phyloP scores from a whole-genome alignment of 2,329 filamentous ascomycete species.

The Lizonia empirigonia region DNA sequence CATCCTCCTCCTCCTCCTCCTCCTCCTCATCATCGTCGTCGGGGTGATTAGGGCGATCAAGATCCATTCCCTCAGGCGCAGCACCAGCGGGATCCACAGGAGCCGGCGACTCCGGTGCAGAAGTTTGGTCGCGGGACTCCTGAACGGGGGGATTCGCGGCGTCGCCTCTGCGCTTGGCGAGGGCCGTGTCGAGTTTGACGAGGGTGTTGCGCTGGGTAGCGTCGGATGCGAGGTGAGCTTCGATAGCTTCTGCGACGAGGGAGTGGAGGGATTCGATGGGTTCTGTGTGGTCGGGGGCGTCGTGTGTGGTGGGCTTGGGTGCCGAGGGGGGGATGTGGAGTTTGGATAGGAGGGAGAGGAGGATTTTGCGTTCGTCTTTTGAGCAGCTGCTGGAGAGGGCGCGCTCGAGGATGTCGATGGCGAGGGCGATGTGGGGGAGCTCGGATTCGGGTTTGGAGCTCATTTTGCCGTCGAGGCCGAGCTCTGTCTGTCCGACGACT shows the following conservation, averaged over 20 bases:
- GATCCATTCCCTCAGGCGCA: too few relatives aligned
- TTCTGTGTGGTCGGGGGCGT: constrained; percentile 27
- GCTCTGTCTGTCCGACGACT: constrained; percentile 63
- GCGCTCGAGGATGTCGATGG: constrained; percentile 76
- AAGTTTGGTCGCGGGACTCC: constrained; percentile 14
- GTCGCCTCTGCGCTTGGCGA: constrained; percentile 60
- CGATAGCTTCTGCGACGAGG: constrained; percentile 55
- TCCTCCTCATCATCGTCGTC: too few relatives aligned
- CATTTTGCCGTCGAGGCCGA: constrained; percentile 56
- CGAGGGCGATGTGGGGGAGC: constrained; percentile 80
- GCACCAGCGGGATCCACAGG: too few relatives aligned
- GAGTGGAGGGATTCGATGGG: constrained; percentile 47
- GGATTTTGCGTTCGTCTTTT: constrained; percentile 81
- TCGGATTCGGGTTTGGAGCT: constrained; percentile 66
- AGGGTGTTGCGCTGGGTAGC: constrained; percentile 59
- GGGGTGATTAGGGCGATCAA: too few relatives aligned
- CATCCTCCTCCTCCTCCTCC: constrained; percentile 33
- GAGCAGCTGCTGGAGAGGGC: constrained; percentile 66
- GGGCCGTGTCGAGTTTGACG: constrained; percentile 57
- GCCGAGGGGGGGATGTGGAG: constrained; percentile 72
- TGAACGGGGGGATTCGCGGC: constrained; percentile 21
- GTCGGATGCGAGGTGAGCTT: constrained; percentile 58
- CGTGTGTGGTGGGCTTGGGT: constrained; percentile 36
- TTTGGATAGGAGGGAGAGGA: constrained; percentile 73
- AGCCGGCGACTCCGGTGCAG: too few relatives aligned